Conservation (phyloP, 2,329 filamentous ascomycete species). For the Shiraia bambusicola region DNA sequence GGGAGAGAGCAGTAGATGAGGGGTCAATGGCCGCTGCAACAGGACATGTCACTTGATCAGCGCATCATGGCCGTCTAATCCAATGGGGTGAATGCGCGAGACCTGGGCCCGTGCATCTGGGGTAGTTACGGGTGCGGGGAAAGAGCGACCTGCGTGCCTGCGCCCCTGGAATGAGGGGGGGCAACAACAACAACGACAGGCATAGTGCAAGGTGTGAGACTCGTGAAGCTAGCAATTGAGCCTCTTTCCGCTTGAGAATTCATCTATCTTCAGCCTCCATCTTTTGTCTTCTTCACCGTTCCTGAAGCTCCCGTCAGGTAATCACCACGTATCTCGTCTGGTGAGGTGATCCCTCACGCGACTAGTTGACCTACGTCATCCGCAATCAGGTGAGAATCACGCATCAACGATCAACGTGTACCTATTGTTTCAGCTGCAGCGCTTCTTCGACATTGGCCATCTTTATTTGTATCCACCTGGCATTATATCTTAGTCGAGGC, state of each 20-base stretch:
- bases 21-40: constrained; percentile 29
- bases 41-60: constrained; percentile 41
- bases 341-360: constrained; percentile 35
- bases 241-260: constrained; percentile 9
- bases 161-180: constrained; percentile 22
- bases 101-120: constrained; percentile 23
- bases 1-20: constrained; percentile 37
- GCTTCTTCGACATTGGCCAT: constrained; percentile 16
- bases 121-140: constrained; percentile 24
- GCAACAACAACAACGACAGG: constrained; percentile 12
- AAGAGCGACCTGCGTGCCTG: constrained; percentile 12
- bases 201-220: neutral
- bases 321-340: constrained; percentile 1
- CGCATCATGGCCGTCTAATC: constrained; percentile 31
- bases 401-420: too few relatives aligned
- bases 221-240: constrained; percentile 25
- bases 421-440: constrained; percentile 23
- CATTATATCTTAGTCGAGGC: neutral
- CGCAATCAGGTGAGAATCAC: constrained; percentile 16
- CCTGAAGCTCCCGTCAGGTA: constrained; percentile 7
- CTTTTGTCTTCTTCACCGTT: constrained; percentile 2
- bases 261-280: constrained; percentile 8
- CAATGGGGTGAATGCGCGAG: constrained; percentile 30
- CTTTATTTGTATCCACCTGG: constrained; percentile 10
- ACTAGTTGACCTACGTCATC: constrained; percentile 34